A percentile compares a stretch with the other conserved stretches of the same genome.
phyloP scores from a whole-genome alignment of 148 eudicot genomes.

The Chenopodium album region DNA sequence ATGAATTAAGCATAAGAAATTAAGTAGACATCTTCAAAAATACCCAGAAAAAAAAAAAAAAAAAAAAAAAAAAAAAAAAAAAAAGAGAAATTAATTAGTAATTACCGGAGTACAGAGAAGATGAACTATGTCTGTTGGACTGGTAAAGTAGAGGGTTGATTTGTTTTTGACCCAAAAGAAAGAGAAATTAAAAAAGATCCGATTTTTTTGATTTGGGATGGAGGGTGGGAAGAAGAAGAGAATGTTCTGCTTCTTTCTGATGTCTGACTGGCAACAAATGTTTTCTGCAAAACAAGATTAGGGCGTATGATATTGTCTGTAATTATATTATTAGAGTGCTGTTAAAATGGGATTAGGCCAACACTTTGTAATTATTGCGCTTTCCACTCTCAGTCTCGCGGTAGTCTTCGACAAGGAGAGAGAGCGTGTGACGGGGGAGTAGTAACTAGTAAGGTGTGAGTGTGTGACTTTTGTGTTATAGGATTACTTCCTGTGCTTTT shows the following conservation, averaged over 20 bases:
- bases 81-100: not conserved
- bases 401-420: too few relatives aligned
- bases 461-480: too few relatives aligned
- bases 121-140: too few relatives aligned
- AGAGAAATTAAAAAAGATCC: not conserved
- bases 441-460: too few relatives aligned
- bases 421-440: too few relatives aligned
- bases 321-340: not conserved
- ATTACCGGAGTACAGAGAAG: not conserved
- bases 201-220: not conserved
- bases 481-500: too few relatives aligned
- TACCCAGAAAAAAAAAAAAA: not conserved
- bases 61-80: not conserved
- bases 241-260: not conserved
- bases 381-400: not conserved
- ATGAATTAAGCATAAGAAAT: not conserved
- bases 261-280: not conserved
- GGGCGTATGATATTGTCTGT: not conserved
- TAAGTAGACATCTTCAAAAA: not conserved
- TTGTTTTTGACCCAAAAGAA: not conserved
- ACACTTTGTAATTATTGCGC: not conserved
- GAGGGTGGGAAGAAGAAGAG: not conserved
- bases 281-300: not conserved
- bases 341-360: not conserved
- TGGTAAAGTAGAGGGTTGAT: not conserved